Conservation (phyloP, 208 protist species). For the Crithidia bombi region DNA sequence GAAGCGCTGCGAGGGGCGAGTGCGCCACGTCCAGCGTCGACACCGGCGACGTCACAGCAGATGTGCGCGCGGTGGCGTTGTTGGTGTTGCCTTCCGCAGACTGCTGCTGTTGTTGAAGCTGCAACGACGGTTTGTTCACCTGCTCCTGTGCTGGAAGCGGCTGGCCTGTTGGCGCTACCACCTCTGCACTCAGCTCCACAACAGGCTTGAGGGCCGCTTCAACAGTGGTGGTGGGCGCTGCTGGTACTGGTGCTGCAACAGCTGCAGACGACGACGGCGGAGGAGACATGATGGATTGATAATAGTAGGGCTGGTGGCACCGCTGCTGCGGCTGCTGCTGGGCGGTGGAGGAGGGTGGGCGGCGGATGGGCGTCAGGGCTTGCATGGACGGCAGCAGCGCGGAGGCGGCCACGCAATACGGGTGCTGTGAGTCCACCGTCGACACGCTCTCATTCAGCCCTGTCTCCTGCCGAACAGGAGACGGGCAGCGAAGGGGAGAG, state of each 20-base stretch:
- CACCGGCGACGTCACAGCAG: neutral
- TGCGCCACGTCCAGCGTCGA: neutral
- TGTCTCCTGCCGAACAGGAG: constrained; percentile 4
- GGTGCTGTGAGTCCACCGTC: constrained; percentile 30
- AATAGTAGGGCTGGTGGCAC: constrained; percentile 2
- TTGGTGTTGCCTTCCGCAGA: neutral
- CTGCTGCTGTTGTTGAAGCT: neutral
- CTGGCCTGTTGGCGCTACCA: neutral
- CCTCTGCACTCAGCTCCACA: neutral
- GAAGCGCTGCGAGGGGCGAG: constrained; percentile 9
- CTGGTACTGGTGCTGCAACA: neutral
- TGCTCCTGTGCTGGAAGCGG: neutral
- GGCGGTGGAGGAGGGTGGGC: neutral
- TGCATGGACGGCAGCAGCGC: constrained; percentile 23
- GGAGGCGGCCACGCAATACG: constrained; percentile 24
- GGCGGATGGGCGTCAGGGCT: constrained; percentile 3
- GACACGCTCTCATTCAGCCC: constrained; percentile 21
- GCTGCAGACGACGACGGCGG: neutral
- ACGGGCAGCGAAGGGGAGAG: constrained; percentile 1
- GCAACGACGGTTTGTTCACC: neutral
- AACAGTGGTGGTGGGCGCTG: neutral
- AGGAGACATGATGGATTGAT: neutral
- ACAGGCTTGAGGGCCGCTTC: neutral
- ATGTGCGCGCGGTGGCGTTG: neutral
- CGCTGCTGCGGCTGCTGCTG: constrained; percentile 1